Percentiles rank a stretch among this genome's conserved stretches.
These are phyloP conservation scores for Solidago caesia DNA, from an alignment of 129 eudicot genomes.

Conservation along the genomic window DNA sequence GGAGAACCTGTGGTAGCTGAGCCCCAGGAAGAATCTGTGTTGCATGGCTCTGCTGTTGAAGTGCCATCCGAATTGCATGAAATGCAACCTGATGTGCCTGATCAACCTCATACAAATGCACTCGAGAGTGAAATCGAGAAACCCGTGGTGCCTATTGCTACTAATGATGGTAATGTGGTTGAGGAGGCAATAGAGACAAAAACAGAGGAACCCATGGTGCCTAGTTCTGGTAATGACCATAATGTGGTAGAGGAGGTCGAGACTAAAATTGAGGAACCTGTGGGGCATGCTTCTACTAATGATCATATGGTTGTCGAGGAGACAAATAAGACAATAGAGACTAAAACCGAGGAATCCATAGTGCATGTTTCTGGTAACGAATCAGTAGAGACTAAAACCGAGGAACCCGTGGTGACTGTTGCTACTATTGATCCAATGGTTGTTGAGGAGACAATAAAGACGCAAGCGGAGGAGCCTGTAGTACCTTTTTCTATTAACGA, in stretches of 20 bases:
- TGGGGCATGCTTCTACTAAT: slow-evolving; percentile 3
- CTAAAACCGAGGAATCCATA: neutral
- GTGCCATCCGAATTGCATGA: neutral
- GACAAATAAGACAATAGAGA: slow-evolving; percentile 5
- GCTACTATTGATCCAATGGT: neutral
- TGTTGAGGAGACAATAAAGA: too few species aligned
- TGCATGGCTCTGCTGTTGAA: neutral
- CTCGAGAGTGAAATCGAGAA: slow-evolving; percentile 17
- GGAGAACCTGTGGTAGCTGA: slow-evolving; percentile 9
- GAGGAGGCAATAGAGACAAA: slow-evolving; percentile 16
- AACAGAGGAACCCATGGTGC: slow-evolving; percentile 14
- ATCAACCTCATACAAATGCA: slow-evolving; percentile 19
- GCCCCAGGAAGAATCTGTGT: neutral
- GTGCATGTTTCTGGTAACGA: slow-evolving; percentile 4
- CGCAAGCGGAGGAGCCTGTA: too few species aligned
- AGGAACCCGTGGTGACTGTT: slow-evolving; percentile 21
- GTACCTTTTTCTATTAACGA: too few species aligned
- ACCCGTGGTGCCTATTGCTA: neutral
- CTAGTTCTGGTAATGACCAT: slow-evolving; percentile 14
- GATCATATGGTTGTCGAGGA: slow-evolving; percentile 1
- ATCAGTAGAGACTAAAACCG: neutral
- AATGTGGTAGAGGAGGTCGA: slow-evolving; percentile 15
- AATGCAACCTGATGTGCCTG: slow-evolving; percentile 1
- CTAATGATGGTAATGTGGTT: slow-evolving; percentile 12
- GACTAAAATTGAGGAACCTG: slow-evolving; percentile 6